Evolutionary conservation across 495 filamentous ascomycete genomes (phyloP).

Genomic region (Daldinia caldariorum): DNA sequence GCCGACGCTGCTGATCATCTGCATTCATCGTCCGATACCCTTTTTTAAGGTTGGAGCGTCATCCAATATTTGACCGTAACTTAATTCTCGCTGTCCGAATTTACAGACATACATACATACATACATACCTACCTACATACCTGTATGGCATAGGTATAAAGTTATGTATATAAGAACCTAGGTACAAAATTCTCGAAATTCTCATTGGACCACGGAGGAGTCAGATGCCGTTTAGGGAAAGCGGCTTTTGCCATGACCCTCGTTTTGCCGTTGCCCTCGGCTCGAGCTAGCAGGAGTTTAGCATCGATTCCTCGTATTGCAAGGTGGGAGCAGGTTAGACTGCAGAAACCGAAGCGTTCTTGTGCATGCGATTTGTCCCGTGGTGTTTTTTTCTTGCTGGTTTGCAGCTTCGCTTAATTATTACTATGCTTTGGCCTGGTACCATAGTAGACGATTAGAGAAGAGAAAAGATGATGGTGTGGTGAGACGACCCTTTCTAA

Average conservation of each 20-base stretch:
- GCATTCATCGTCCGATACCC: constrained; percentile 38
- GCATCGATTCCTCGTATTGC: constrained; percentile 42
- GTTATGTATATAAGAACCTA: constrained; percentile 11
- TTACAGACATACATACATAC: too few relatives aligned
- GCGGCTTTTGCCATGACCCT: constrained; percentile 32
- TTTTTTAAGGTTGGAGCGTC: constrained; percentile 21
- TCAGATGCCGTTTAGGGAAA: constrained; percentile 44
- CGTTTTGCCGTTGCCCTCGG: constrained; percentile 22
- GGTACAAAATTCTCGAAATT: too few relatives aligned
- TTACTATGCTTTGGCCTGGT: too few relatives aligned
- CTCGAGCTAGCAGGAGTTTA: constrained; percentile 14
- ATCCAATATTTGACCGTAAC: constrained; percentile 24
- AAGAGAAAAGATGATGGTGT: constrained; percentile 22
- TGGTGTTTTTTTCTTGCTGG: constrained; percentile 10
- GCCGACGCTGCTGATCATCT: constrained; percentile 29
- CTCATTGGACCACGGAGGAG: constrained; percentile 33
- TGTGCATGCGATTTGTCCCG: constrained; percentile 33
- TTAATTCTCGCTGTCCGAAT: constrained; percentile 3
- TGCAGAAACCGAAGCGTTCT: constrained; percentile 36
- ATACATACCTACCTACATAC: too few relatives aligned
- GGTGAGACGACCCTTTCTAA: constrained; percentile 18
- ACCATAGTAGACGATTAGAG: neutral
- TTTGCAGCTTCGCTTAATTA: constrained; percentile 34
- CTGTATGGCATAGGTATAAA: neutral
- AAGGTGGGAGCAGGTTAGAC: constrained; percentile 32